Base-by-base conservation (phyloP, 2,329 filamentous ascomycete genomes). In the Metarhizium robertsii region DNA sequence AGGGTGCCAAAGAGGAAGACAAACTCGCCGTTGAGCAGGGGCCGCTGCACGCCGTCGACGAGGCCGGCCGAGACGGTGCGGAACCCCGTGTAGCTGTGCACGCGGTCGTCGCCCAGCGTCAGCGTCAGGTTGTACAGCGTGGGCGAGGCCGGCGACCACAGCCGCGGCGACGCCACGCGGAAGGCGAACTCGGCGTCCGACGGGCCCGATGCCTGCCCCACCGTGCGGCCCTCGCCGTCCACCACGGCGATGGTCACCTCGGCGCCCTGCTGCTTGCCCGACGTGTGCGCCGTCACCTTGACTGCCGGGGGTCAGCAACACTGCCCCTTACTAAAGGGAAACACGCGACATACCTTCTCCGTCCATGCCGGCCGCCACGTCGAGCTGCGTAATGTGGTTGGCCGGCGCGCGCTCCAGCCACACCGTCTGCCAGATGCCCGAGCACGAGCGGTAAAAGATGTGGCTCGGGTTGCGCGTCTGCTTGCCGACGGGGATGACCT, bases 401-500 rank as follows among this genome's bases (percentile, higher is more conserved):
- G 69, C 59, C 0, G 85, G 81, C 0, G 79, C 83, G n/a, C 79
- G 75, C 64, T 87, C 82, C 2, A 90, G 70, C 86, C 86, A 90
- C 0, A 89, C 86, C 18, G 77, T 78, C 64, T 88, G 86, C 86
- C 86, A 90, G 59, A 90, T 88, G 5, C 86, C 86, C 38, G 83
- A 85, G 65, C 85, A 89, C 0, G 86, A 82, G 0, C 82, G 83
- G 65, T 89, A 89, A 66, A 86, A 89, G 57, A 89, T 89, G 61
- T 84, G 80, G 11, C 74, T 77, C 0, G 79, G 81, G 0, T 68
- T 70, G 1, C 78, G 64, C 0, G 77, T 79, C 65, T 87, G 85
- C 65, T 88, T 87, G 59, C 86, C 86, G 47, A 86, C 76, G 0
- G 85, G 85, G 46, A 86, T 84, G 13, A 84, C 75, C 2, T 73